These are phyloP conservation scores for Acanthamoeba healyi DNA, from an alignment of 208 protist genomes.

Conservation along the genomic window DNA sequence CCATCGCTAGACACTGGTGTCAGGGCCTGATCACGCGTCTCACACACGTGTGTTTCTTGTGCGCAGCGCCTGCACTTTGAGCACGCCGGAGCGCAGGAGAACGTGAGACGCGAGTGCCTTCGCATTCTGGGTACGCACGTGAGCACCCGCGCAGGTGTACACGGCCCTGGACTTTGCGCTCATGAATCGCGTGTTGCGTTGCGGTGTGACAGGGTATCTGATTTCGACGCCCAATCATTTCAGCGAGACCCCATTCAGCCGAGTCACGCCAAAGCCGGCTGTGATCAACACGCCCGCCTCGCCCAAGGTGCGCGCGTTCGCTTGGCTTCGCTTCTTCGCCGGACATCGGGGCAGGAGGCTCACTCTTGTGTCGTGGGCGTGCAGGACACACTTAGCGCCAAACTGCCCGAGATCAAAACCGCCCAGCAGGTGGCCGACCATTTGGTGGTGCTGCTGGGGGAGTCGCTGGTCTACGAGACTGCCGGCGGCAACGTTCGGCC, in stretches of 20 bases:
- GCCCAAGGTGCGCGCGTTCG: not conserved
- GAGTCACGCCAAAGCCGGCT: not conserved
- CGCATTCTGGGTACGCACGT: not conserved
- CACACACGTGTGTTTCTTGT: not conserved
- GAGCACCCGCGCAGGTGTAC: too few relatives aligned
- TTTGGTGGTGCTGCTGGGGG: conserved; percentile 9
- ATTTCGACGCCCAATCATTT: conserved; percentile 33
- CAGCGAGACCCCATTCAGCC: not conserved
- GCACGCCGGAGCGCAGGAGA: not conserved
- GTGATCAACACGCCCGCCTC: not conserved
- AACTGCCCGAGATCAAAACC: conserved; percentile 5
- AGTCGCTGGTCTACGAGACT: conserved; percentile 18
- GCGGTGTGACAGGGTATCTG: not conserved
- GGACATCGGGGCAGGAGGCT: too few relatives aligned
- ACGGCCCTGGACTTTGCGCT: too few relatives aligned
- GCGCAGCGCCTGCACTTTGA: not conserved
- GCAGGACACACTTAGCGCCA: not conserved
- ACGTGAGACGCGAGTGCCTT: not conserved
- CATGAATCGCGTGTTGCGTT: too few relatives aligned
- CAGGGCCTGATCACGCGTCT: too few relatives aligned
- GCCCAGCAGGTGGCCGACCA: not conserved
- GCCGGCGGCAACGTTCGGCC: not conserved
- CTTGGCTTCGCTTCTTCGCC: too few relatives aligned
- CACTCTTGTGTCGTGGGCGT: too few relatives aligned
- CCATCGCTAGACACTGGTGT: too few relatives aligned